Percentiles rank a stretch among this genome's conserved stretches.
Conservation (phyloP, 768 basidiomycete genomes). For the Naganishia onofrii region DNA sequence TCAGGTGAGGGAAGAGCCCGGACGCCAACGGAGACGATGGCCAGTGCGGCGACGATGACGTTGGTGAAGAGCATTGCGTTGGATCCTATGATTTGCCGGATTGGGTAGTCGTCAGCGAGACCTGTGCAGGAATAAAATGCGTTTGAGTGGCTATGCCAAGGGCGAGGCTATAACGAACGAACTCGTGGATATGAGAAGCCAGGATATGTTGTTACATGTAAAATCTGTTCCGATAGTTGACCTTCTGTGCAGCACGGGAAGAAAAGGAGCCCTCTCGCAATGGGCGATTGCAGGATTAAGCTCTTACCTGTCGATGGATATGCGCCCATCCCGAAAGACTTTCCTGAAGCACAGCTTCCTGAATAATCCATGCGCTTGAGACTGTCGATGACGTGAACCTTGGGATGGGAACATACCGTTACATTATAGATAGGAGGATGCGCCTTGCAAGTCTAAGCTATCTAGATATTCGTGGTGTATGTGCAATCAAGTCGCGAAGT, state of each 20-base stretch:
- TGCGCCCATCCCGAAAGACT: neutral
- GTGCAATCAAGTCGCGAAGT: neutral
- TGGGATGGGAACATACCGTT: no score
- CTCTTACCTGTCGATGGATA: neutral
- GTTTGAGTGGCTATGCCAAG: neutral
- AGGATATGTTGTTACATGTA: no score
- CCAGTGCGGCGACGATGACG: conserved; percentile 9
- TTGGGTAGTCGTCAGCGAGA: neutral
- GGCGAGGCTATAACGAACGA: neutral
- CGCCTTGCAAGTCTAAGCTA: neutral
- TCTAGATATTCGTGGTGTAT: no score
- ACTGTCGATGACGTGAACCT: neutral
- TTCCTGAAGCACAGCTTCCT: neutral
- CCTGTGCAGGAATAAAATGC: neutral
- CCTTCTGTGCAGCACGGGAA: no score
- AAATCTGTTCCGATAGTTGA: no score
- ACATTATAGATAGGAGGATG: no score
- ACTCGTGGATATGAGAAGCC: no score
- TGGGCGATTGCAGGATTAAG: neutral
- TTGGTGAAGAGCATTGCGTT: conserved; percentile 16
- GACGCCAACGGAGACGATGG: conserved; percentile 10
- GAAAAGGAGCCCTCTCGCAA: no score
- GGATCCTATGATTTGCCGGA: neutral
- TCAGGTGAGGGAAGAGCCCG: conserved; percentile 10
- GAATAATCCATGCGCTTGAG: neutral